phyloP scores from a whole-genome alignment of 371 early-diverging fungal species.

The Mucor velutinosus region DNA sequence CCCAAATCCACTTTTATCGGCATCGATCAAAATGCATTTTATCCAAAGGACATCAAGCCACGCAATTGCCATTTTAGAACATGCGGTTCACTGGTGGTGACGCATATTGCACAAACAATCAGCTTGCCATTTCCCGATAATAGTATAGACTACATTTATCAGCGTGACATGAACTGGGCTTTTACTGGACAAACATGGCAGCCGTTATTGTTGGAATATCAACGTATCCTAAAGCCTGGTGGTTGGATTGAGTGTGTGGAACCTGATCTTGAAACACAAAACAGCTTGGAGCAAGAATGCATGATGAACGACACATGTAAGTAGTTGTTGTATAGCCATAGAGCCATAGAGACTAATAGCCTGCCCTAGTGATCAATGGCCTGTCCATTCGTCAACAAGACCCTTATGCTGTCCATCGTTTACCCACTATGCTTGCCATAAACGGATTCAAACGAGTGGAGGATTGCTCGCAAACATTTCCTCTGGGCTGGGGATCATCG shows the following conservation, averaged over 20 bases:
- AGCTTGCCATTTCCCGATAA: constrained; percentile 49
- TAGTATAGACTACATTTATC: constrained; percentile 49
- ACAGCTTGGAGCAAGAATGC: constrained; percentile 34
- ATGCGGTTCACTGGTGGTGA: constrained; percentile 23
- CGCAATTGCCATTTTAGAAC: constrained; percentile 47
- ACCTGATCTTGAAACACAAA: constrained; percentile 47
- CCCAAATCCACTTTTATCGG: constrained; percentile 48
- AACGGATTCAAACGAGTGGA: constrained; percentile 42
- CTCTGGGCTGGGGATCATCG: constrained; percentile 45
- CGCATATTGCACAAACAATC: constrained; percentile 2
- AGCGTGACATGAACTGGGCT: constrained; percentile 47
- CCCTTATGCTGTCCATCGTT: constrained; percentile 45
- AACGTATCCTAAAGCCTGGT: constrained; percentile 47
- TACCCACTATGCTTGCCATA: constrained; percentile 46
- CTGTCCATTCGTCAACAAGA: constrained; percentile 47
- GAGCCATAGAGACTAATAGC: background rate
- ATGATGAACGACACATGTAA: constrained; percentile 46
- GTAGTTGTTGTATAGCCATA: background rate
- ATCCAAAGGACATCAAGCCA: constrained; percentile 47
- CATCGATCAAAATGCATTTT: constrained; percentile 33
- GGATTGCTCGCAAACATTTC: constrained; percentile 36
- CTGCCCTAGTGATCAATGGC: constrained; percentile 33
- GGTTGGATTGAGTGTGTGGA: constrained; percentile 53
- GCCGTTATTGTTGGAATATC: constrained; percentile 36
- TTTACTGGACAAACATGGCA: constrained; percentile 34